These are phyloP conservation scores for Prunus salicina DNA, from an alignment of 306 rosid species.

Conservation along the genomic window DNA sequence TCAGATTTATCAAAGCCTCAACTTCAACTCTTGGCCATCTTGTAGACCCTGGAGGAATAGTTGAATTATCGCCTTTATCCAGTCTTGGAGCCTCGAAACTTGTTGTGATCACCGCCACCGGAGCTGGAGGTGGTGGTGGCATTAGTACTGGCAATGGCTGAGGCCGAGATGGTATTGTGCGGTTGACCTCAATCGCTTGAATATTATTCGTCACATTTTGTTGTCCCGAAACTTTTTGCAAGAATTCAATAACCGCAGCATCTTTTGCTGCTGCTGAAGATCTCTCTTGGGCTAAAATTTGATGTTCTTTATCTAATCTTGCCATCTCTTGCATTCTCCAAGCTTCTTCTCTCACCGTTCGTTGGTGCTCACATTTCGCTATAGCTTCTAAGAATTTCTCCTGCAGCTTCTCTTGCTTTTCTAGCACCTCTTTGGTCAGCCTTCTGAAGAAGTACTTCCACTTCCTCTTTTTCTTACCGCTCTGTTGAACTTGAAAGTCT, in stretches of 20 bases:
- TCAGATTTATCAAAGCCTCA: conserved; percentile 54
- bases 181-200: not conserved
- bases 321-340: conserved; percentile 72
- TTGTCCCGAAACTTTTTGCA: conserved; percentile 44
- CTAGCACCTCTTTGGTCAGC: conserved; percentile 56
- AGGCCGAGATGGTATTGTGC: not conserved
- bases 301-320: conserved; percentile 55
- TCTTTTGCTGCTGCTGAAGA: conserved; percentile 66
- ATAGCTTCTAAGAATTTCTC: conserved; percentile 64
- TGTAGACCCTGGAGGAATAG: conserved; percentile 15
- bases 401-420: conserved; percentile 82
- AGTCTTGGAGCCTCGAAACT: conserved; percentile 10
- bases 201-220: not conserved
- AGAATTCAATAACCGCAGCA: conserved; percentile 58
- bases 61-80: not conserved
- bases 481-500: conserved; percentile 51
- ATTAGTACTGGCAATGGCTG: not conserved
- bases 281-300: conserved; percentile 66
- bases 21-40: conserved; percentile 86
- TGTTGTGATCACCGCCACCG: not conserved
- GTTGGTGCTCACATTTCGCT: conserved; percentile 54
- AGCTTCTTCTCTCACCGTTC: conserved; percentile 56
- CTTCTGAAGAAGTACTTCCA: conserved; percentile 74
- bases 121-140: not conserved
- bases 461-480: conserved; percentile 57